Evolutionary conservation across 2,329 filamentous ascomycete species (phyloP).

Genomic region (Aaosphaeria arxii): DNA sequence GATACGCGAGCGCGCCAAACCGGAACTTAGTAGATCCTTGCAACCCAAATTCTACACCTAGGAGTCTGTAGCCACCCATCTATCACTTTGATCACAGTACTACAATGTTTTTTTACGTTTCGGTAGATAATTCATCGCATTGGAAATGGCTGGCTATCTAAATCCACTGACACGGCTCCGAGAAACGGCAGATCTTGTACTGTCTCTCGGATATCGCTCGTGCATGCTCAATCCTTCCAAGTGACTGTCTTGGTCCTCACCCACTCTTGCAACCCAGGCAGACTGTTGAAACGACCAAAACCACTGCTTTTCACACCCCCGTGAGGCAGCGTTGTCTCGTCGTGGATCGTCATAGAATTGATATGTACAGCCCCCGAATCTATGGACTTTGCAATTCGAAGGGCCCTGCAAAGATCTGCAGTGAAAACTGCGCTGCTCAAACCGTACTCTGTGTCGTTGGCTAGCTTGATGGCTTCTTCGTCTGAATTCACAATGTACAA

Average conservation of each 20-base stretch:
- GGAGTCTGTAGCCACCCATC: no score
- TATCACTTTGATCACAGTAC: no score
- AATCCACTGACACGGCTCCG: no score
- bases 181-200: no score
- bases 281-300: slow-evolving; percentile 28
- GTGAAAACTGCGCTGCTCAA: slow-evolving; percentile 25
- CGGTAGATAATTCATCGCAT: no score
- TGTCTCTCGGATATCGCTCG: no score
- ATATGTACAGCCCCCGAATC: slow-evolving; percentile 38
- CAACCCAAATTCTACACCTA: no score
- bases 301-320: slow-evolving; percentile 43
- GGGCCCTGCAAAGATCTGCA: slow-evolving; percentile 6
- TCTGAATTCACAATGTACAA: slow-evolving; percentile 60
- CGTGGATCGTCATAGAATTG: slow-evolving; percentile 31
- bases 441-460: slow-evolving; percentile 72
- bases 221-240: neutral
- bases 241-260: slow-evolving; percentile 31
- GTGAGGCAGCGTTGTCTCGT: slow-evolving; percentile 3
- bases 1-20: no score
- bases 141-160: no score
- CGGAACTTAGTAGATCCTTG: no score
- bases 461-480: slow-evolving; percentile 66
- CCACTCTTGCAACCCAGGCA: slow-evolving; percentile 40
- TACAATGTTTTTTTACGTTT: no score
- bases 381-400: slow-evolving; percentile 15